These are phyloP conservation scores for Tylopilus sp. DNA, from an alignment of 1,284 basidiomycete genomes.

Conservation along the genomic window DNA sequence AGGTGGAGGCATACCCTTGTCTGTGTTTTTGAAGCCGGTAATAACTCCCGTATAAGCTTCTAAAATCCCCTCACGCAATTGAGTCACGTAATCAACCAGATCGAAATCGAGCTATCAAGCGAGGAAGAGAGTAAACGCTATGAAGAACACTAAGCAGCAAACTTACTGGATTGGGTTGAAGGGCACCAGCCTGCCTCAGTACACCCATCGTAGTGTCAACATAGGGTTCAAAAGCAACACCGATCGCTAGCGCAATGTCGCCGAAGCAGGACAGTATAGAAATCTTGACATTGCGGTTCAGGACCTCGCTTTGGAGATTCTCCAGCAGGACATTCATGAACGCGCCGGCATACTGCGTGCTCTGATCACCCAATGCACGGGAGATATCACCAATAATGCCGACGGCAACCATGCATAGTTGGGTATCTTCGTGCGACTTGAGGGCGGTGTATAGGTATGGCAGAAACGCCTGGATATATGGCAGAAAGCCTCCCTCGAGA, in stretches of 20 bases:
- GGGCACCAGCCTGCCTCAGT: slow-evolving; percentile 83
- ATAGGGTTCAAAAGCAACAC: slow-evolving; percentile 84
- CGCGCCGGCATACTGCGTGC: slow-evolving; percentile 76
- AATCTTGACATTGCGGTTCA: slow-evolving; percentile 96
- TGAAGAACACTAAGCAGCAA: slow-evolving; percentile 7
- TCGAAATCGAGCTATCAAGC: slow-evolving; percentile 74
- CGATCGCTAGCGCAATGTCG: slow-evolving; percentile 94
- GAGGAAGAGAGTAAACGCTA: slow-evolving; percentile 4
- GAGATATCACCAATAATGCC: slow-evolving; percentile 96
- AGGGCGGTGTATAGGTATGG: slow-evolving; percentile 90
- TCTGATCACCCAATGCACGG: slow-evolving; percentile 84
- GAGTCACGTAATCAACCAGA: slow-evolving; percentile 88
- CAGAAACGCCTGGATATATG: slow-evolving; percentile 89
- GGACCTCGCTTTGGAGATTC: slow-evolving; percentile 86
- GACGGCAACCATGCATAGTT: slow-evolving; percentile 93
- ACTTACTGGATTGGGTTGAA: slow-evolving; percentile 81
- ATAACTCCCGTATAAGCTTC: slow-evolving; percentile 97
- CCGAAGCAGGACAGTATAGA: slow-evolving; percentile 94
- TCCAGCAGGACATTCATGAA: slow-evolving; percentile 93
- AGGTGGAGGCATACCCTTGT: slow-evolving; percentile 54
- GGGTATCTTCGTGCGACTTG: slow-evolving; percentile 91
- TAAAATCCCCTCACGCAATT: slow-evolving; percentile 90
- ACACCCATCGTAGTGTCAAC: slow-evolving; percentile 90
- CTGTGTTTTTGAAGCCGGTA: slow-evolving; percentile 82
- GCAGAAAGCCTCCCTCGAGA: slow-evolving; percentile 81